Conservation (phyloP, 2,329 filamentous ascomycete genomes). For the Hypoxylon sp. region DNA sequence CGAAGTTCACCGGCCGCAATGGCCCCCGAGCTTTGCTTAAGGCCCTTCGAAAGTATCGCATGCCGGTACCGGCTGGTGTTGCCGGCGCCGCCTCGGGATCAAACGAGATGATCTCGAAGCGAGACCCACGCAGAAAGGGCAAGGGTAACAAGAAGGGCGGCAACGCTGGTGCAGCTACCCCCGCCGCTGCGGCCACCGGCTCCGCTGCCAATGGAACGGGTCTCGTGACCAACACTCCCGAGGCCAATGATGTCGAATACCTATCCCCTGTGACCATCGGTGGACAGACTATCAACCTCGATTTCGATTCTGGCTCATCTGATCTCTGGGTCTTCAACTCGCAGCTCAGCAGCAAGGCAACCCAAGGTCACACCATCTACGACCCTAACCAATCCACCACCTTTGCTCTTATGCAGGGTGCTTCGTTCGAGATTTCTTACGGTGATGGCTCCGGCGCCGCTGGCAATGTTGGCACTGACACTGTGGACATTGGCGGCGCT, state of each 20-base stretch:
- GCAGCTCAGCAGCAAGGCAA: slow-evolving; percentile 42
- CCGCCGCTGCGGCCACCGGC: slow-evolving; percentile 9
- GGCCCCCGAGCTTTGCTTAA: slow-evolving; percentile 45
- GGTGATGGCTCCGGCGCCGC: slow-evolving; percentile 48
- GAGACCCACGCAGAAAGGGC: slow-evolving; percentile 35
- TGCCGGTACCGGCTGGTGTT: slow-evolving; percentile 44
- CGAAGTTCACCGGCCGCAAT: slow-evolving; percentile 43
- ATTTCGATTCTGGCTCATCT: slow-evolving; percentile 49
- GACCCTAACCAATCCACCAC: slow-evolving; percentile 43
- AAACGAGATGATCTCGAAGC: slow-evolving; percentile 43
- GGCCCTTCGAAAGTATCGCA: slow-evolving; percentile 46
- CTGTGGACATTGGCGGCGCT: slow-evolving; percentile 47
- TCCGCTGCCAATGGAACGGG: slow-evolving; percentile 40
- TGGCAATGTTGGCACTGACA: slow-evolving; percentile 48
- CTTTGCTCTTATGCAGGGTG: slow-evolving; percentile 43
- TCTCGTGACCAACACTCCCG: slow-evolving; percentile 40
- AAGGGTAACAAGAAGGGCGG: slow-evolving; percentile 32
- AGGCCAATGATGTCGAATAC: slow-evolving; percentile 46
- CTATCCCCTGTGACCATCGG: slow-evolving; percentile 47
- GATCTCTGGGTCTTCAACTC: slow-evolving; percentile 50
- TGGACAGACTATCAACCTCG: slow-evolving; percentile 46
- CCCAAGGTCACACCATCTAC: slow-evolving; percentile 43
- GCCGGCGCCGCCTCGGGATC: slow-evolving; percentile 34
- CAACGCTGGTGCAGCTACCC: slow-evolving; percentile 26
- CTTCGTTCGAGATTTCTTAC: slow-evolving; percentile 46